A percentile compares a stretch with the other conserved stretches of the same genome.
Evolutionary conservation across 2,329 filamentous ascomycete species (phyloP).

Genomic region (Fusarium denticulatum): DNA sequence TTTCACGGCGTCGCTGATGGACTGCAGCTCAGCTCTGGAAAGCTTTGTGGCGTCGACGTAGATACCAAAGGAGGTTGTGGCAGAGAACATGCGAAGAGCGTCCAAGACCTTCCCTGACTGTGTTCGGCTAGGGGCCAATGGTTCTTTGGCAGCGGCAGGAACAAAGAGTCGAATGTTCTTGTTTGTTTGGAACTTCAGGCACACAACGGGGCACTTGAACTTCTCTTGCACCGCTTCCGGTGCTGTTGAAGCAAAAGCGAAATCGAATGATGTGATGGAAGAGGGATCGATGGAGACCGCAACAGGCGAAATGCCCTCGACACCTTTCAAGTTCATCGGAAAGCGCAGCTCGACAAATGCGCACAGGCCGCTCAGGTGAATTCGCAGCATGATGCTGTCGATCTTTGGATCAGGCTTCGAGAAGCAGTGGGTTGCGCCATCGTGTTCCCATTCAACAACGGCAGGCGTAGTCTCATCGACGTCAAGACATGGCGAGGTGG

Average conservation of each 20-base stretch:
- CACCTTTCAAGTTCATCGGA: slow-evolving; percentile 20
- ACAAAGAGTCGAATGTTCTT: background rate
- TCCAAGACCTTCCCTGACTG: slow-evolving; percentile 25
- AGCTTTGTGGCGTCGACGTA: slow-evolving; percentile 19
- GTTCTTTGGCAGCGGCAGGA: background rate
- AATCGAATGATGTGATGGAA: slow-evolving; percentile 18
- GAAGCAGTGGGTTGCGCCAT: slow-evolving; percentile 1
- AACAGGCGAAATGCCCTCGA: background rate
- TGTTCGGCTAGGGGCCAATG: slow-evolving; percentile 12
- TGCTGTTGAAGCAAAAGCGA: background rate
- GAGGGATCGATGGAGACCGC: slow-evolving; percentile 7
- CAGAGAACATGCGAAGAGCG: slow-evolving; percentile 11
- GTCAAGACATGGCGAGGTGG: slow-evolving; percentile 13
- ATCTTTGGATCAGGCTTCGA: slow-evolving; percentile 22
- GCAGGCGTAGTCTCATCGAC: slow-evolving; percentile 4
- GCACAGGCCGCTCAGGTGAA: background rate
- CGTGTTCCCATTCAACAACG: slow-evolving; percentile 13
- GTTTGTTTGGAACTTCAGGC: background rate
- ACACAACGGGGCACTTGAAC: background rate
- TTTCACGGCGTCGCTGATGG: slow-evolving; percentile 9
- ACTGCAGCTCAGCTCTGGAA: slow-evolving; percentile 17
- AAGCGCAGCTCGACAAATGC: slow-evolving; percentile 4
- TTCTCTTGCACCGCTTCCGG: slow-evolving; percentile 7
- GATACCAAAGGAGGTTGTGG: slow-evolving; percentile 3
- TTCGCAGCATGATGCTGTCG: background rate